Conservation (phyloP, 2,329 filamentous ascomycete species). For the Nemania abortiva region DNA sequence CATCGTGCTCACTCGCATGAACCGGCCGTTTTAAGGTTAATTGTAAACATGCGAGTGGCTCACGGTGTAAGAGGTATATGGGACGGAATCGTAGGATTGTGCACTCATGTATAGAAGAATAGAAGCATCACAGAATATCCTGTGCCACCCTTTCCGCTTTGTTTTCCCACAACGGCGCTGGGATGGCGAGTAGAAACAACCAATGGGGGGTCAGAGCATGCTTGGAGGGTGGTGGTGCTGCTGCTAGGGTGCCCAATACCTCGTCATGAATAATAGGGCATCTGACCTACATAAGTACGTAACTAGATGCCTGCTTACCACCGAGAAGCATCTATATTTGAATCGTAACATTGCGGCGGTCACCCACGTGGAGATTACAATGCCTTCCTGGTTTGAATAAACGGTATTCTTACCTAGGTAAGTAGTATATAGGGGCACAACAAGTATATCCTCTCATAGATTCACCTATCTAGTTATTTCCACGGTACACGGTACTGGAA, state of each 20-base stretch:
- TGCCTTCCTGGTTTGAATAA: neutral
- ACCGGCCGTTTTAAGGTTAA: constrained; percentile 8
- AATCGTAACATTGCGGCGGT: constrained; percentile 20
- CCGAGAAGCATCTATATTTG: constrained; percentile 12
- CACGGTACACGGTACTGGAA: too few relatives aligned
- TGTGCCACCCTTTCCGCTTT: constrained; percentile 9
- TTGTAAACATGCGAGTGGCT: neutral
- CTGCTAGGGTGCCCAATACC: constrained; percentile 6
- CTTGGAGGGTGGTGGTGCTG: constrained; percentile 1
- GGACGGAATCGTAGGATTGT: neutral
- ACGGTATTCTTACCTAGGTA: neutral
- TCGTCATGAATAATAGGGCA: neutral
- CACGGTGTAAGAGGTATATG: too few relatives aligned
- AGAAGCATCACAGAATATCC: constrained; percentile 34
- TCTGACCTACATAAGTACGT: neutral
- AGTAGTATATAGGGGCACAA: neutral
- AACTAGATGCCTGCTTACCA: neutral
- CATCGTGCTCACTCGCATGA: constrained; percentile 6
- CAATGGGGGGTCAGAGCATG: constrained; percentile 3
- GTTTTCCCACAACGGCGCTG: neutral
- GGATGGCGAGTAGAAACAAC: neutral
- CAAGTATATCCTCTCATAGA: too few relatives aligned
- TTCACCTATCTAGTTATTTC: too few relatives aligned
- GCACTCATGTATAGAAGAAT: constrained; percentile 31
- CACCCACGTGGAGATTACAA: constrained; percentile 28